A percentile compares a stretch with the other conserved stretches of the same genome.
These are phyloP conservation scores for Digitaria exilis DNA, from an alignment of 202 grass and related monocot species.

Conservation along the genomic window DNA sequence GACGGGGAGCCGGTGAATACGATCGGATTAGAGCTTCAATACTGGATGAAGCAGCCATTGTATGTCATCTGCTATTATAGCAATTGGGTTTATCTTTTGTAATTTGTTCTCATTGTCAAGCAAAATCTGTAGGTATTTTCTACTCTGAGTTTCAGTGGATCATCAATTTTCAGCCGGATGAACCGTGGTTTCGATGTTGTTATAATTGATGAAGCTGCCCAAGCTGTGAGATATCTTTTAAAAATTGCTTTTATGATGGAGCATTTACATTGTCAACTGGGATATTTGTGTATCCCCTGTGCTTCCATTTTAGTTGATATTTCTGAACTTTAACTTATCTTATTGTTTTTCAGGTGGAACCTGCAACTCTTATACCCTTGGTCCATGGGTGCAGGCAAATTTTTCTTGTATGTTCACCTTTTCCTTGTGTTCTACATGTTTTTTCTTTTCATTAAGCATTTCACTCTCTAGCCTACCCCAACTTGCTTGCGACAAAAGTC, in stretches of 20 bases:
- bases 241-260: constrained; percentile 6
- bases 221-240: constrained; percentile 74
- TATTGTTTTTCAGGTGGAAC: constrained; percentile 74
- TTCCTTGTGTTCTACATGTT: not conserved
- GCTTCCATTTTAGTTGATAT: constrained; percentile 29
- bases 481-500: too few species aligned
- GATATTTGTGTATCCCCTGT: constrained; percentile 10
- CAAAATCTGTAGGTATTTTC: constrained; percentile 84
- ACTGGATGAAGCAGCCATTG: constrained; percentile 92
- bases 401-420: constrained; percentile 72
- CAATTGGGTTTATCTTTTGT: not conserved
- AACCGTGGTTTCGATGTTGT: constrained; percentile 86
- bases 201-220: constrained; percentile 99
- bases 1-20: constrained; percentile 61
- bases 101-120: constrained; percentile 39
- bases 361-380: constrained; percentile 85
- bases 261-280: constrained; percentile 21
- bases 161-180: constrained; percentile 82
- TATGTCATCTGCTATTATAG: constrained; percentile 43
- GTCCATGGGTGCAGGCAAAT: constrained; percentile 94
- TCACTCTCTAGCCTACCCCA: too few species aligned
- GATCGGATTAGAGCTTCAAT: constrained; percentile 78
- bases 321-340: constrained; percentile 37
- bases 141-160: constrained; percentile 97
- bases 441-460: not conserved